These are phyloP conservation scores for Rubia yunnanensis DNA, from an alignment of 257 asterid genomes.

Conservation along the genomic window DNA sequence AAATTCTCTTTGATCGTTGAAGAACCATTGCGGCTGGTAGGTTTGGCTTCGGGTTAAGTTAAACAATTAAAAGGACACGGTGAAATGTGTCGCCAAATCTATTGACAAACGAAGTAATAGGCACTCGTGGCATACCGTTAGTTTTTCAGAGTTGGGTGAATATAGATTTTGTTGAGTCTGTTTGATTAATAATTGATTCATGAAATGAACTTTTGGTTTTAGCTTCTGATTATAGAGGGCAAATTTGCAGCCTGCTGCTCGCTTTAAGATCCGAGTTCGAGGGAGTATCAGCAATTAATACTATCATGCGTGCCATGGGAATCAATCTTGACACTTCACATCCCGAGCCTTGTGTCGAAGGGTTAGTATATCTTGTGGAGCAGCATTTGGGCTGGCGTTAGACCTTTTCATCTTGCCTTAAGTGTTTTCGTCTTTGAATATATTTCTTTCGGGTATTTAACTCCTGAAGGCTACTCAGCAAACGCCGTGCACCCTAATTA, in stretches of 20 bases:
- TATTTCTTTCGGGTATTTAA: constrained; percentile 52
- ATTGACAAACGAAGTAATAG: neutral
- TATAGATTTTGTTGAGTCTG: neutral
- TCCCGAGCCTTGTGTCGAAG: constrained; percentile 99
- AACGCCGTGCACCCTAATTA: constrained; percentile 98
- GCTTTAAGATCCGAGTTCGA: constrained; percentile 74
- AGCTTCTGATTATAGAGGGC: neutral
- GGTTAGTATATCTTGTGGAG: constrained; percentile 33
- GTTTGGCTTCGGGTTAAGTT: neutral
- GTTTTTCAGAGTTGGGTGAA: neutral
- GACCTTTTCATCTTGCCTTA: constrained; percentile 1
- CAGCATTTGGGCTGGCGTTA: neutral
- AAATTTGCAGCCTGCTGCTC: constrained; percentile 63
- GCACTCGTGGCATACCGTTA: neutral
- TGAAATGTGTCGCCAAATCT: neutral
- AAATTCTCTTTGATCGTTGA: neutral
- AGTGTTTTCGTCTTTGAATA: constrained; percentile 4
- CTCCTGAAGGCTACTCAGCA: constrained; percentile 93
- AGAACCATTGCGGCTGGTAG: too few relatives aligned
- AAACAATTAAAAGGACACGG: neutral
- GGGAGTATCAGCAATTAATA: constrained; percentile 89
- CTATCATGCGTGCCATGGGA: constrained; percentile 99
- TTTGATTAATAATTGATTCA: neutral
- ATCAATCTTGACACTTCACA: constrained; percentile 72
- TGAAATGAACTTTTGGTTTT: neutral